Percentiles rank a stretch among this genome's conserved stretches.
These are phyloP conservation scores for Irpex lacteus DNA, from an alignment of 1,284 basidiomycete species.

Conservation along the genomic window DNA sequence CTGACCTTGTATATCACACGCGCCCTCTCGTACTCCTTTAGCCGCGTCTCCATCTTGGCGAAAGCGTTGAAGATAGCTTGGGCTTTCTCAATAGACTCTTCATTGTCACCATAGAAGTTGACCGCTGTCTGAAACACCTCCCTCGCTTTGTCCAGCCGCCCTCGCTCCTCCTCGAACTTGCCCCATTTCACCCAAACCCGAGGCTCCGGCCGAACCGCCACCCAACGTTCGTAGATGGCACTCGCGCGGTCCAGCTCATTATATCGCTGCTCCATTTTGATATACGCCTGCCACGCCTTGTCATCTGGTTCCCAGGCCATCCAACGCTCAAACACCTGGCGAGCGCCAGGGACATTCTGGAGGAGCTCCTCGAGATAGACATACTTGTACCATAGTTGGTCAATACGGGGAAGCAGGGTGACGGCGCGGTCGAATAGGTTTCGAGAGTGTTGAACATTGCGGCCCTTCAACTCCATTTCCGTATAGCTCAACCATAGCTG, in stretches of 20 bases:
- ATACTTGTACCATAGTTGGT: slow-evolving; percentile 98
- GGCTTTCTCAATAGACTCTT: slow-evolving; percentile 95
- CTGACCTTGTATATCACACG: slow-evolving; percentile 93
- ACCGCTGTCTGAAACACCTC: slow-evolving; percentile 97
- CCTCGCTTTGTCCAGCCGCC: slow-evolving; percentile 83
- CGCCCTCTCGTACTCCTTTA: slow-evolving; percentile 96
- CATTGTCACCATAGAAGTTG: slow-evolving; percentile 97
- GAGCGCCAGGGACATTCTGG: slow-evolving; percentile 92
- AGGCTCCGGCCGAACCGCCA: slow-evolving; percentile 90
- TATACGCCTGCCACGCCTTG: slow-evolving; percentile 98
- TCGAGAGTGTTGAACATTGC: slow-evolving; percentile 95
- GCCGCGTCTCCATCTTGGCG: slow-evolving; percentile 95
- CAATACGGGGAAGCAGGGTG: slow-evolving; percentile 91
- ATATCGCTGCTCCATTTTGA: slow-evolving; percentile 96
- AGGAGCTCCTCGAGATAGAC: slow-evolving; percentile 98
- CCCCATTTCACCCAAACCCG: slow-evolving; percentile 97
- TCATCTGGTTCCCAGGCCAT: slow-evolving; percentile 99
- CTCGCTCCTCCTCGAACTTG: slow-evolving; percentile 95
- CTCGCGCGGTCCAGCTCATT: slow-evolving; percentile 91
- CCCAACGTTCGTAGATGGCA: slow-evolving; percentile 92
- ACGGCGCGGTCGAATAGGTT: slow-evolving; percentile 98
- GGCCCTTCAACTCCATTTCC: slow-evolving; percentile 97
- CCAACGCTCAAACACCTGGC: slow-evolving; percentile 98
- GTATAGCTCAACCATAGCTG: slow-evolving; percentile 96
- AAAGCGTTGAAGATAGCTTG: slow-evolving; percentile 96